These are phyloP conservation scores for Metschnikowia rubicola DNA, from an alignment of 805 yeast genomes.

Conservation along the genomic window DNA sequence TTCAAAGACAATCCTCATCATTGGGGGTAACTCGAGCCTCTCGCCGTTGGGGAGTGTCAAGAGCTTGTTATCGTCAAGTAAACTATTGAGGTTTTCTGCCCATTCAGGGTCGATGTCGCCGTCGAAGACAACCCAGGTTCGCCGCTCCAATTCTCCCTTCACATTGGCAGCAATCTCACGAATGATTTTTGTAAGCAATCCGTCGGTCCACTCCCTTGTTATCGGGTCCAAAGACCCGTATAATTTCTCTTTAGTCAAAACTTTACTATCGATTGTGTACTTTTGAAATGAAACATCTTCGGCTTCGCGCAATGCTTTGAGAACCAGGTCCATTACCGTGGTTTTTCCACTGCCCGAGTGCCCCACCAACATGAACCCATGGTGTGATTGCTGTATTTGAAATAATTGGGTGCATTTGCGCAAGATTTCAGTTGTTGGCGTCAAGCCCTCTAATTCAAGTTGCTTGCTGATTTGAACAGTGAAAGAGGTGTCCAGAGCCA, in stretches of 20 bases:
- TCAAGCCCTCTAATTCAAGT: conserved; percentile 31
- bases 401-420: conserved; percentile 58
- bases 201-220: conserved; percentile 92
- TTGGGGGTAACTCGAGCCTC: conserved; percentile 61
- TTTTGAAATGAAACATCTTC: conserved; percentile 32
- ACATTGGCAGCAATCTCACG: conserved; percentile 54
- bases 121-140: conserved; percentile 81
- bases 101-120: conserved; percentile 93
- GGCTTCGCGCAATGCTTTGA: conserved; percentile 39
- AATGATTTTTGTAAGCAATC: conserved; percentile 66
- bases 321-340: conserved; percentile 45
- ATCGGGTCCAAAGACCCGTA: conserved; percentile 71
- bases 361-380: conserved; percentile 83
- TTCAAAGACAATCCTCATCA: conserved; percentile 71
- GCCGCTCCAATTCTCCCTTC: conserved; percentile 54
- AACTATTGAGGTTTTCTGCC: conserved; percentile 89
- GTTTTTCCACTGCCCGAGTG: conserved; percentile 74
- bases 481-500: conserved; percentile 25
- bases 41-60: conserved; percentile 90
- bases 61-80: conserved; percentile 79
- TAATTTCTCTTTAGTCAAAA: conserved; percentile 58
- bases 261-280: conserved; percentile 70
- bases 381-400: conserved; percentile 59
- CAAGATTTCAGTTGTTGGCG: conserved; percentile 42
- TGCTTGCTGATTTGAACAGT: conserved; percentile 19